A percentile compares a stretch with the other conserved stretches of the same genome.
Evolutionary conservation across 23 red algal species (phyloP).

Genomic region (Agarophyton chilense): DNA sequence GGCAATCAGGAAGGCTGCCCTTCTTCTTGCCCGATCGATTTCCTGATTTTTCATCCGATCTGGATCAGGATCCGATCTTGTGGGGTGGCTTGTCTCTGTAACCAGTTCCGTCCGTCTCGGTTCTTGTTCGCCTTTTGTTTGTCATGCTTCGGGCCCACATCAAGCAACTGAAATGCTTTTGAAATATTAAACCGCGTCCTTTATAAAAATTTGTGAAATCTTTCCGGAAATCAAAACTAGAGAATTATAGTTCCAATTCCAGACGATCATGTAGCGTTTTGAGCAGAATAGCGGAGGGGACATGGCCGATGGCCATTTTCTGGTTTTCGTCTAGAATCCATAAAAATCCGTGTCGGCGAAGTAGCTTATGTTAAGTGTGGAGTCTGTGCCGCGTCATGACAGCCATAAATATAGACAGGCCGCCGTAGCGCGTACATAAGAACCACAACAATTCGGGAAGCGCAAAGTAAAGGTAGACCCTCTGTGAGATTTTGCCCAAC

Average conservation of each 20-base stretch:
- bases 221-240: background rate
- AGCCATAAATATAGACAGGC: slow-evolving; percentile 5
- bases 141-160: background rate
- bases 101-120: background rate
- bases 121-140: background rate
- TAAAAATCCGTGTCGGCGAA: background rate
- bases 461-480: too few species aligned
- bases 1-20: background rate
- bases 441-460: too few species aligned
- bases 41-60: background rate
- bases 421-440: too few species aligned
- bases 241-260: slow-evolving; percentile 15
- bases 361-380: background rate
- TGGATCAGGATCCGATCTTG: background rate
- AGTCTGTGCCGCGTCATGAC: too few species aligned
- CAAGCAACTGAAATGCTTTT: background rate
- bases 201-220: background rate
- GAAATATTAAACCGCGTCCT: background rate
- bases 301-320: slow-evolving; percentile 4
- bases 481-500: too few species aligned
- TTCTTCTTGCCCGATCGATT: background rate
- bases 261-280: slow-evolving; percentile 8
- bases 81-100: background rate
- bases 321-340: slow-evolving; percentile 20
- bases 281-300: background rate